A percentile compares a stretch with the other conserved stretches of the same genome.
These are phyloP conservation scores for Ophiostoma triangulosporum DNA, from an alignment of 2,329 filamentous ascomycete genomes.

Conservation along the genomic window DNA sequence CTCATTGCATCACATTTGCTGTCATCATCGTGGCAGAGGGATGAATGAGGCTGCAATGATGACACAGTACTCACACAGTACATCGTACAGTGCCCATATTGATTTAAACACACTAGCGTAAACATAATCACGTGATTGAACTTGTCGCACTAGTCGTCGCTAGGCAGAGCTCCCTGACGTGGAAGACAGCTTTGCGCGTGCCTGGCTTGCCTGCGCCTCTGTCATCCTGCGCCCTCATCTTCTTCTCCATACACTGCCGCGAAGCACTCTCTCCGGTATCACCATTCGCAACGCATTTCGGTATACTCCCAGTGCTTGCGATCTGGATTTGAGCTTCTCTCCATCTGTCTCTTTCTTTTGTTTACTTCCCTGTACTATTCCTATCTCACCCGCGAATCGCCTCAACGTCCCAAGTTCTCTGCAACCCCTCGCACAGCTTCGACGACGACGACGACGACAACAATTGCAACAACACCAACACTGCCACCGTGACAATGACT, in stretches of 20 bases:
- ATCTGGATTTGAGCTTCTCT: background rate
- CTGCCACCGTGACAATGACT: conserved; percentile 49
- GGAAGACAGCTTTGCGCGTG: background rate
- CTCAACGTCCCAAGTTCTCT: background rate
- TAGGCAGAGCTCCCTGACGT: conserved; percentile 5
- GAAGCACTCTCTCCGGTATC: background rate
- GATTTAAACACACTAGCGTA: background rate
- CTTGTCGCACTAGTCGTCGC: background rate
- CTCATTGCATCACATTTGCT: too few relatives aligned
- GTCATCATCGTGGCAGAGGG: too few relatives aligned
- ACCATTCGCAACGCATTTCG: background rate
- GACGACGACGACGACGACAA: background rate
- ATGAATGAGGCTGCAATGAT: background rate
- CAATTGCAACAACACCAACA: background rate
- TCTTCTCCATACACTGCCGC: background rate
- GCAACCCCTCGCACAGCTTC: background rate
- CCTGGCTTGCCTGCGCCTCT: background rate
- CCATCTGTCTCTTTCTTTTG: background rate
- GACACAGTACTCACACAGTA: background rate
- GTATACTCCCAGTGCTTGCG: background rate
- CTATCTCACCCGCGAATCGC: background rate
- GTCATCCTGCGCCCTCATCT: background rate
- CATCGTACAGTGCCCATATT: background rate
- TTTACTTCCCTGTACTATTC: background rate
- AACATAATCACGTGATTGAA: background rate